phyloP scores from a whole-genome alignment of 768 basidiomycete species.

The Tricholoma bakamatsutake region DNA sequence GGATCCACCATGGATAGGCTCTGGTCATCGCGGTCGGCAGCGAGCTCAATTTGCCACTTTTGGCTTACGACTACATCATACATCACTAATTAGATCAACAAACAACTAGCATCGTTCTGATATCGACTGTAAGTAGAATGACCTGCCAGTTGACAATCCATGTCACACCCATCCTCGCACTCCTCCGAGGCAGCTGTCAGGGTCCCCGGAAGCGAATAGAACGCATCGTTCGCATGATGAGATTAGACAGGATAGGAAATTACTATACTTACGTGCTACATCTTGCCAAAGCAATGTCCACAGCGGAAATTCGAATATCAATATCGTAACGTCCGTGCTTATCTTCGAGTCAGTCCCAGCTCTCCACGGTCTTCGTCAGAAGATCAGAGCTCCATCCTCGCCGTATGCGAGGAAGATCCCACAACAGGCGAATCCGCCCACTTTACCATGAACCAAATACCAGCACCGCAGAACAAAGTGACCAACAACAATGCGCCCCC shows the following conservation, averaged over 20 bases:
- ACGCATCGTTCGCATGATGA: too few relatives aligned
- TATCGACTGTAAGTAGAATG: too few relatives aligned
- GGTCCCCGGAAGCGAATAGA: too few relatives aligned
- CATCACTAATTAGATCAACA: too few relatives aligned
- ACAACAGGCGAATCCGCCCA: neutral
- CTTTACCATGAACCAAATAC: constrained; percentile 6
- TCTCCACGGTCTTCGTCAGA: neutral
- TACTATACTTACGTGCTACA: neutral
- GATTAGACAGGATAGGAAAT: neutral
- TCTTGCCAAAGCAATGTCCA: neutral
- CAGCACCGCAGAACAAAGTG: constrained; percentile 5
- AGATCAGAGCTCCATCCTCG: neutral
- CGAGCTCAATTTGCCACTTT: too few relatives aligned
- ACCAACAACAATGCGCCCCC: constrained; percentile 11
- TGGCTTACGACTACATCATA: too few relatives aligned
- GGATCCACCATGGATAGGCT: too few relatives aligned
- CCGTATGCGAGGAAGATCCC: neutral
- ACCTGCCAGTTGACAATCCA: too few relatives aligned
- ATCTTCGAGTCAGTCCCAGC: neutral
- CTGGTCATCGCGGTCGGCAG: too few relatives aligned
- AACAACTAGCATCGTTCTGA: too few relatives aligned
- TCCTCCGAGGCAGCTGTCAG: too few relatives aligned
- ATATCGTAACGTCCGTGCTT: neutral
- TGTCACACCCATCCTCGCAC: too few relatives aligned
- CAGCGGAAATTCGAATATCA: neutral